Evolutionary conservation across 202 grass and related monocot genomes (phyloP), one percentile per base, ranked within the genome.

Genomic region (Digitaria exilis): DNA sequence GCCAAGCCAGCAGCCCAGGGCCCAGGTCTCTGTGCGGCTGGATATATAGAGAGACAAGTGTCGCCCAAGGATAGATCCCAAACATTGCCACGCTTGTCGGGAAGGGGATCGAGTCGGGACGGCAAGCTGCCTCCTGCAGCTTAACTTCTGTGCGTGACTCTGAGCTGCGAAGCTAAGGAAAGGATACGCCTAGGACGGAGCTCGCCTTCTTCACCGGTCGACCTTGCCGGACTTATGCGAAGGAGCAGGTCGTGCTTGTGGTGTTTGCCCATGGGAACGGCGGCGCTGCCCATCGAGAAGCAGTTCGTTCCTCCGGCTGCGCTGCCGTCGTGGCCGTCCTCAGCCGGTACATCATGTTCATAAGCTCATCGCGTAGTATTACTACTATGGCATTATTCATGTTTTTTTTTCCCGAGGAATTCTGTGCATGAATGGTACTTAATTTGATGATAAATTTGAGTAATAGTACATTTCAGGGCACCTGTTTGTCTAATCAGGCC

Each of bases 301-400:
- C 21, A 50, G 17, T 97, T 97, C 14, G 76, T 35, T 75, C 59
- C 82, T 15, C 89, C 94, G 22, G 84, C 87, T 35, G 66, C 67
- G 37, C 15, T 85, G 21, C 85, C 82, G 25, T 68, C 87, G 81
- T 90, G 87, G 91, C 85, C 55, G n/a, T 10, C 85, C 18, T 71
- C 75, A 3, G 77, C 91, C 84, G 89, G 94, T 94, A 64, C 21
- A 43, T 34, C 46, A 34, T 52, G 46, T 21, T 70, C 7, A 14
- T 73, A 69, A 76, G 63, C 54, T 65, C 45, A 2, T 49, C 44
- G 35, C n/a, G n/a, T n/a, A n/a, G n/a, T n/a, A 0, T 57, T 49
- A 12, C 26, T 71, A 7, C 9, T 7, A 5, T 39, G 77, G 65
- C 4, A 13, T 14, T 79, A 21, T 14, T 79, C 26, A 39, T 84